These are phyloP conservation scores for Herpotrichia juniperi DNA, from an alignment of 2,329 filamentous ascomycete species.

Conservation along the genomic window DNA sequence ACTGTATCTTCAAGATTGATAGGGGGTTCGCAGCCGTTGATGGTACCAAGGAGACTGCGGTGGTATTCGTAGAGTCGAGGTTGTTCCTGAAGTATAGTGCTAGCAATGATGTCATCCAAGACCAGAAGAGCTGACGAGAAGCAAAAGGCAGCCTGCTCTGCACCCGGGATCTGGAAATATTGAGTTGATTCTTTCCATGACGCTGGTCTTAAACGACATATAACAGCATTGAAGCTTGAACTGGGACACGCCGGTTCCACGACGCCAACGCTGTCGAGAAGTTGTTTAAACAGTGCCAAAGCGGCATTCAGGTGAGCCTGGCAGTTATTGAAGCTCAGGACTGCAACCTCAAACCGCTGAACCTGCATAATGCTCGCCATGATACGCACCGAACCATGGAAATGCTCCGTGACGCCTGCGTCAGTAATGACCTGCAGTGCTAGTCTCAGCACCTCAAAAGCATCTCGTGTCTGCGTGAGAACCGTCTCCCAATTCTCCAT, in stretches of 20 bases:
- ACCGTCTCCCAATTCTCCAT: constrained; percentile 11
- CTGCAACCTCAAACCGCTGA: constrained; percentile 59
- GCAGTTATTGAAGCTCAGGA: constrained; percentile 56
- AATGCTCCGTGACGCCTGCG: constrained; percentile 11
- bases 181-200: constrained; percentile 2
- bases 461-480: constrained; percentile 12
- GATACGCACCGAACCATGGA: constrained; percentile 17
- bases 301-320: constrained; percentile 59
- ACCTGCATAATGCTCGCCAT: constrained; percentile 61
- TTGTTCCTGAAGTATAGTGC: constrained; percentile 36
- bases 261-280: constrained; percentile 7
- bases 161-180: constrained; percentile 27
- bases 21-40: constrained; percentile 27
- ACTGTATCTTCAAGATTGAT: constrained; percentile 59
- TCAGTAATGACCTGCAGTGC: constrained; percentile 11
- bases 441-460: constrained; percentile 12
- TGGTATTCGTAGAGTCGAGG: constrained; percentile 38
- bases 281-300: constrained; percentile 56
- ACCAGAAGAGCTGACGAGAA: constrained; percentile 45
- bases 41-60: constrained; percentile 20
- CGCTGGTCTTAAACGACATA: constrained; percentile 6
- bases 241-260: not conserved
- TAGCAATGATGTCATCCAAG: constrained; percentile 45
- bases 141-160: constrained; percentile 45
- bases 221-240: constrained; percentile 2